phyloP scores from a whole-genome alignment of 148 eudicot genomes.

The Arbutus unedo region DNA sequence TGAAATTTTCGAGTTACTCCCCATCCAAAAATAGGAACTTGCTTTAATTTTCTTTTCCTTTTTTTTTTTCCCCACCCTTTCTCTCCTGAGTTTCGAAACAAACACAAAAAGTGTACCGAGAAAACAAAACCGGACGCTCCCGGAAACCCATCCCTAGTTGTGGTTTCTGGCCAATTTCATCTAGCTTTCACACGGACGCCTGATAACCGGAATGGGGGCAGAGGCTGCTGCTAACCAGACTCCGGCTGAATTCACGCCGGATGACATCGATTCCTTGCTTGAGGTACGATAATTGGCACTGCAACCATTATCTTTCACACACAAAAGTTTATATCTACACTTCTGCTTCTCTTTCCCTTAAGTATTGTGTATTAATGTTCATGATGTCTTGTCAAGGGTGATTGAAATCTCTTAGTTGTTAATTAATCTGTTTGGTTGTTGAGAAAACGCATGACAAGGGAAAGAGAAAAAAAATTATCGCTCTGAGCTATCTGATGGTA shows the following conservation, averaged over 20 bases:
- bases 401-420: neutral
- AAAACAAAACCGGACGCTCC: neutral
- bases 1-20: no score
- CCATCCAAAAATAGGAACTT: no score
- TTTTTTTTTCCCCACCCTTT: no score
- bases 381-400: neutral
- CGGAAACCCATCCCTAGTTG: neutral
- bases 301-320: neutral
- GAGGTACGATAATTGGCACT: constrained; percentile 4
- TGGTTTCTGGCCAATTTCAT: neutral
- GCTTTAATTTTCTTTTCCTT: no score
- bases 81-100: no score
- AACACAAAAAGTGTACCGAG: no score
- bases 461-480: neutral
- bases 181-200: neutral
- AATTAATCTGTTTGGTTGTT: neutral
- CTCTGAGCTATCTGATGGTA: neutral
- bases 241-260: constrained; percentile 5
- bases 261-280: constrained; percentile 15
- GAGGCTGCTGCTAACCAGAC: constrained; percentile 8
- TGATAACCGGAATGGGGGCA: neutral
- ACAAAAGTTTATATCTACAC: neutral
- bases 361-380: neutral
- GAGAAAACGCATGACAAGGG: neutral
- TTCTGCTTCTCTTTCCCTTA: neutral